Base-by-base conservation (phyloP, 192 early-diverging fungal species). In the Coemansia sp. region DNA sequence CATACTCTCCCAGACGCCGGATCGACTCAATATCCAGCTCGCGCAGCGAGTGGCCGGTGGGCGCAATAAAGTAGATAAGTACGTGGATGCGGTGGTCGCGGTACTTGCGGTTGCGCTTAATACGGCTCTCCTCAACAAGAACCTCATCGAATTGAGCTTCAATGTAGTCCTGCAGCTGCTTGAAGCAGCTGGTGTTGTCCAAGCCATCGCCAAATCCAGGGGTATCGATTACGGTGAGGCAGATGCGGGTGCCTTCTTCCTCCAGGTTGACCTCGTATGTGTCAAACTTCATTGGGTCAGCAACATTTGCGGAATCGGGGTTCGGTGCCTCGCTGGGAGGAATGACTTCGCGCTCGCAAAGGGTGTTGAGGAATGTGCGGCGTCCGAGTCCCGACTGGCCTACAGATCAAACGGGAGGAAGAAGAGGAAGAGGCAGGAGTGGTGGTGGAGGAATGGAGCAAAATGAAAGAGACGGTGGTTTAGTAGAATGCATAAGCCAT, bases 161-260 rank as follows among this genome's bases (percentile, higher is more conserved):
- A 65, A 99, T 90, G 85, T 97, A 97, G 62, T 86, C 87, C 63
- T 96, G 88, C 86, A 99, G 96, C 75, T 92, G 91, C 65, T 90
- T 86, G 84, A 97, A 96, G 83, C 93, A 95, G 55, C 69, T 69
- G 83, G 96, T 95, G 71, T 96, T 93, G 80, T 99, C 94, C 72
- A 99, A 88, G 59, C 94, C 92, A 75, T 99, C 96, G 53, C 97
- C 97, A 81, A 98, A 99, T 42, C 97, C 97, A 49, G 97, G 96
- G 37, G 97, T 98, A 84, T 99, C 97, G 44, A 99, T 92, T 63
- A 99, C 91, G 6, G 94, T 97, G 60, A 99, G 87, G 55, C 93
- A 89, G 60, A 99, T 91, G 78, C 93, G 94, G 68, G 94, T 91
- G 76, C 96, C 96, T 75, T 99, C 95, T 84, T 98, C 96, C 76